Percentiles rank a stretch among this genome's conserved stretches.
Evolutionary conservation across 441 rosid species (phyloP).

Genomic region (Heliophila coronopifolia): DNA sequence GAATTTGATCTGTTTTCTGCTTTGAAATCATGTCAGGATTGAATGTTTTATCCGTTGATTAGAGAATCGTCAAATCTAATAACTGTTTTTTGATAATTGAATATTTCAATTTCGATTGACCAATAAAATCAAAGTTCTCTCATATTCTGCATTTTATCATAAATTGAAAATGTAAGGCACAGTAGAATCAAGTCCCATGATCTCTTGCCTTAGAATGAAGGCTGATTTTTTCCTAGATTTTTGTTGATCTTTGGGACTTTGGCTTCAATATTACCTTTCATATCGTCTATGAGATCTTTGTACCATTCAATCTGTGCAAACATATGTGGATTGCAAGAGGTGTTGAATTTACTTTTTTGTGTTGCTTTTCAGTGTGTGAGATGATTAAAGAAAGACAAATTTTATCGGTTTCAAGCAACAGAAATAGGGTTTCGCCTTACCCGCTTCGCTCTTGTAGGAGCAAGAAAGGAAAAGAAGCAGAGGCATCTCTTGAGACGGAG

Average conservation of each 20-base stretch:
- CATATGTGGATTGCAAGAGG: not conserved
- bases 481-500: conserved; percentile 25
- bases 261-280: no score
- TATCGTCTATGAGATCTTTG: no score
- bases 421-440: conserved; percentile 41
- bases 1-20: conserved; percentile 20
- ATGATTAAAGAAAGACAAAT: conserved; percentile 24
- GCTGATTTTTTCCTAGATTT: no score
- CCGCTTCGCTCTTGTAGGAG: conserved; percentile 35
- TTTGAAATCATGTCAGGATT: not conserved
- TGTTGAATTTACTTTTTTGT: not conserved
- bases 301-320: no score
- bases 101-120: conserved; percentile 14
- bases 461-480: conserved; percentile 27
- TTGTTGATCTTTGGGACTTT: no score
- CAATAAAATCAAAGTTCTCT: not conserved
- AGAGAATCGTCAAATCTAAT: conserved; percentile 2
- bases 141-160: not conserved
- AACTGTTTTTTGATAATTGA: conserved; percentile 22
- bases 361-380: conserved; percentile 2
- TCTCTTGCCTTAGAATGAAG: no score
- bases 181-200: not conserved
- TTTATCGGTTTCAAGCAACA: conserved; percentile 23
- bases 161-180: not conserved
- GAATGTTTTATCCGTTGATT: conserved; percentile 1